Evolutionary conservation across 148 eudicot species (phyloP).

Genomic region (Pharnaceum exiguum): DNA sequence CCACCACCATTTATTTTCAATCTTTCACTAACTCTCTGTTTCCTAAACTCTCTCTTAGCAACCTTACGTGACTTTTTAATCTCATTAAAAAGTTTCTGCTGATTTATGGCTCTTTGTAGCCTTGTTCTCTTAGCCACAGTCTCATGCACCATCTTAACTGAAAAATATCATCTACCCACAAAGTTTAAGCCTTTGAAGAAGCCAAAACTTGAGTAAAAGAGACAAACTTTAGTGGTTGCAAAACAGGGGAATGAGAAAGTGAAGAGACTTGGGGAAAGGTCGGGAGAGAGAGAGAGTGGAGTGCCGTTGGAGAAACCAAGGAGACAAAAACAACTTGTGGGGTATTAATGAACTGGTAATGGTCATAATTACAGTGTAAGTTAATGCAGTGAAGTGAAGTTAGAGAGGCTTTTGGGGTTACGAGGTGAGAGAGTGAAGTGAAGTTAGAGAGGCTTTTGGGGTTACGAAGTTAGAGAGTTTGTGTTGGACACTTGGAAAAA

Average conservation of each 20-base stretch:
- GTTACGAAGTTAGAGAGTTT: no score
- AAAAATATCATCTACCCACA: not conserved
- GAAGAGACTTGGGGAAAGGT: not conserved
- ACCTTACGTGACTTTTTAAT: not conserved
- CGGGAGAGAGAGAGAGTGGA: not conserved
- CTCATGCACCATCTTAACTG: slow-evolving; percentile 4
- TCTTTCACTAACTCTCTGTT: not conserved
- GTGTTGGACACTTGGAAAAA: no score
- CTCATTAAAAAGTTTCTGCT: not conserved
- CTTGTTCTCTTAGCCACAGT: slow-evolving; percentile 19
- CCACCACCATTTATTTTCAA: not conserved
- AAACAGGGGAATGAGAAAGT: not conserved
- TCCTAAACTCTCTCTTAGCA: not conserved
- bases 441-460: no score
- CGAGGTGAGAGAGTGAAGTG: no score
- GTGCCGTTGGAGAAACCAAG: not conserved
- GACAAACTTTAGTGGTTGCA: not conserved
- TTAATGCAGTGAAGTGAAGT: no score
- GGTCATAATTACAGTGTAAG: no score
- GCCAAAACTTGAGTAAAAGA: no score
- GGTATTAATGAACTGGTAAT: no score
- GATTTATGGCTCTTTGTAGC: not conserved
- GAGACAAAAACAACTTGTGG: not conserved
- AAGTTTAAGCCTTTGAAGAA: not conserved
- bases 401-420: no score